A percentile compares a stretch with the other conserved stretches of the same genome.
Evolutionary conservation across 2,329 filamentous ascomycete species (phyloP).

Genomic region (Curvularia eragrostidis): DNA sequence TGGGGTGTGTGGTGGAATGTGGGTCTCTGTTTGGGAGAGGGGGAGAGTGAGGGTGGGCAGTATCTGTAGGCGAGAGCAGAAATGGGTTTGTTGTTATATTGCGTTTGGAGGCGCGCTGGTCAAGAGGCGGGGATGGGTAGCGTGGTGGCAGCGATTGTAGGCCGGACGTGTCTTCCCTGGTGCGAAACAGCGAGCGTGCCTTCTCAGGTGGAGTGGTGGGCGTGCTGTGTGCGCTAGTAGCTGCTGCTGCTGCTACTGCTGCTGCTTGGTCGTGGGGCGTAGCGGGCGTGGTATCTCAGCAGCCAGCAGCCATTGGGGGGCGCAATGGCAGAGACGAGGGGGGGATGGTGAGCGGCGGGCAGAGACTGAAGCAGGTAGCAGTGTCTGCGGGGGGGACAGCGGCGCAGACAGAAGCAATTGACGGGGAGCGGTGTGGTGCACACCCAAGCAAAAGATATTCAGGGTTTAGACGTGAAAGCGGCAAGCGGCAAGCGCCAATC

Average conservation of each 20-base stretch:
- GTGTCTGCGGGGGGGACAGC: conserved; percentile 23
- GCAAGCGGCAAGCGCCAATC: conserved; percentile 39
- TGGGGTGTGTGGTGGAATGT: conserved; percentile 10
- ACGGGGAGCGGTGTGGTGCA: conserved; percentile 41
- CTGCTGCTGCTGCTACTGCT: too few relatives aligned
- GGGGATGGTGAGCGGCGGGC: conserved; percentile 10
- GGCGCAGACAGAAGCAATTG: conserved; percentile 26
- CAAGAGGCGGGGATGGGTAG: neutral
- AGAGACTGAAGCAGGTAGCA: conserved; percentile 8
- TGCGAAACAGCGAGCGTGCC: conserved; percentile 4
- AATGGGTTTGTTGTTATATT: neutral
- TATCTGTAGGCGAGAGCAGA: neutral
- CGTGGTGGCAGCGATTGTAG: neutral
- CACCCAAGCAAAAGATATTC: conserved; percentile 28
- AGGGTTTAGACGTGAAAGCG: conserved; percentile 33
- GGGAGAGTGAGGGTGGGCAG: neutral
- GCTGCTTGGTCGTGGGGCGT: conserved; percentile 25
- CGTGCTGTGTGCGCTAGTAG: neutral
- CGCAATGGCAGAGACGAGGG: conserved; percentile 21
- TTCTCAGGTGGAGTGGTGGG: neutral
- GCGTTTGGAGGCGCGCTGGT: neutral
- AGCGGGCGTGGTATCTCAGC: conserved; percentile 23
- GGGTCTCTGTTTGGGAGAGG: neutral
- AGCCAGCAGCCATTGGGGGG: conserved; percentile 32
- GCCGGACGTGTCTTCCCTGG: neutral